A percentile compares a stretch with the other conserved stretches of the same genome.
These are phyloP conservation scores for Russula sp. DNA, from an alignment of 768 basidiomycete species.

Conservation along the genomic window DNA sequence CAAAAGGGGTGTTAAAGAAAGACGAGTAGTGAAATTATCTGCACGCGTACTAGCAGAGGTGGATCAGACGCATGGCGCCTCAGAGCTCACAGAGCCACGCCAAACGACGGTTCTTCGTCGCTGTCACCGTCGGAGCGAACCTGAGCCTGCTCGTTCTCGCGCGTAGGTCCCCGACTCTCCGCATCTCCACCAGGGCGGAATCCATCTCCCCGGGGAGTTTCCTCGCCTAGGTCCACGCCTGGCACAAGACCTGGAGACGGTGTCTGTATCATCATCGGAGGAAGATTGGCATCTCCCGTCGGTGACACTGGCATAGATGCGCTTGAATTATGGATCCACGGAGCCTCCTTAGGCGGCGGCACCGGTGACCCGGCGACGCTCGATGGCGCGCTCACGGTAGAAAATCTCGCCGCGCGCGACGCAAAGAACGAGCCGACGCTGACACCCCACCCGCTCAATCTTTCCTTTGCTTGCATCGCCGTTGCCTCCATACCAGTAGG, in stretches of 20 bases:
- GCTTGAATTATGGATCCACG: neutral
- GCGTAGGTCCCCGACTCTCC: neutral
- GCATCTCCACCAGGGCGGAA: neutral
- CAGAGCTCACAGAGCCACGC: conserved; percentile 15
- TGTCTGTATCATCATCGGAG: neutral
- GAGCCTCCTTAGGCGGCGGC: neutral
- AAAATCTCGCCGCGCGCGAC: conserved; percentile 16
- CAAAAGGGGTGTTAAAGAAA: neutral
- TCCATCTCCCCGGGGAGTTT: conserved; percentile 4
- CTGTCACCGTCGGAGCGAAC: neutral
- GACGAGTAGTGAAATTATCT: neutral
- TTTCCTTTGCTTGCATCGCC: conserved; percentile 19
- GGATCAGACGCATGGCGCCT: neutral
- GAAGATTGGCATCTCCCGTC: neutral
- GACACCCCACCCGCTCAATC: conserved; percentile 19
- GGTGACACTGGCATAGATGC: neutral
- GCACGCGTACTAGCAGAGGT: conserved; percentile 2
- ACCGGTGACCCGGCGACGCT: conserved; percentile 11
- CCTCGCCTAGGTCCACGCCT: conserved; percentile 1
- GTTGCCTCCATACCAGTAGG: conserved; percentile 26
- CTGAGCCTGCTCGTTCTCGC: neutral
- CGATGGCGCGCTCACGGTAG: conserved; percentile 6
- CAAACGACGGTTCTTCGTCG: conserved; percentile 19
- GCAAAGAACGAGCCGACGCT: conserved; percentile 25
- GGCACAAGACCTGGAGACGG: neutral